phyloP scores from a whole-genome alignment of 2,329 filamentous ascomycete species.

The Alternaria ethzedia region DNA sequence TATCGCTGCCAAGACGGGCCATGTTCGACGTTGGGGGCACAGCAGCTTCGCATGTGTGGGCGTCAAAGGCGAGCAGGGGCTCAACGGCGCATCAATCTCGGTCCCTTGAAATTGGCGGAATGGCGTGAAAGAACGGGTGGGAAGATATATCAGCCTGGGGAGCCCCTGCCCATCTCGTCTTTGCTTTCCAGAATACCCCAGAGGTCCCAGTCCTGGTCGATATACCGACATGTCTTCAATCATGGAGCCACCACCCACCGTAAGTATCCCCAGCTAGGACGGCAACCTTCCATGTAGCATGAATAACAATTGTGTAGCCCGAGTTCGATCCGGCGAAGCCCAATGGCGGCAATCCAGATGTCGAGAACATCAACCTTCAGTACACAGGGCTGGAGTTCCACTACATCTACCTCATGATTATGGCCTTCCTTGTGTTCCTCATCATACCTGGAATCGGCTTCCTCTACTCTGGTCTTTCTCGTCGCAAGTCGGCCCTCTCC shows the following conservation, averaged over 20 bases:
- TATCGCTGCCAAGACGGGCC: slow-evolving; percentile 43
- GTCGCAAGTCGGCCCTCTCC: slow-evolving; percentile 66
- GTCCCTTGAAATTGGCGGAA: slow-evolving; percentile 17
- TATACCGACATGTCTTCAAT: slow-evolving; percentile 1
- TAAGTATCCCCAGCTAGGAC: slow-evolving; percentile 11
- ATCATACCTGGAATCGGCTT: slow-evolving; percentile 72
- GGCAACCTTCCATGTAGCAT: not conserved
- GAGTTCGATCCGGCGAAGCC: slow-evolving; percentile 53
- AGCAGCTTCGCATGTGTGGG: slow-evolving; percentile 20
- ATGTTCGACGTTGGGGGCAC: slow-evolving; percentile 25
- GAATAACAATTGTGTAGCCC: slow-evolving; percentile 34
- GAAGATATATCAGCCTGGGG: slow-evolving; percentile 25
- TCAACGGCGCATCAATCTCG: slow-evolving; percentile 9
- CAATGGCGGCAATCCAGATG: slow-evolving; percentile 61
- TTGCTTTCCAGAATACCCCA: slow-evolving; percentile 2
- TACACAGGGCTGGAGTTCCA: slow-evolving; percentile 66
- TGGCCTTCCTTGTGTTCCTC: slow-evolving; percentile 67
- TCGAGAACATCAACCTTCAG: slow-evolving; percentile 64
- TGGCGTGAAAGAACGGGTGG: not conserved
- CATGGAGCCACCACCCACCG: slow-evolving; percentile 25
- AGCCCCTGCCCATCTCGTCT: slow-evolving; percentile 18
- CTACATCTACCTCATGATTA: slow-evolving; percentile 66
- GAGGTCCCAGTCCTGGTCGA: slow-evolving; percentile 2
- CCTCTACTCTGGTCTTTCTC: slow-evolving; percentile 68
- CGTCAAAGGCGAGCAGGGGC: slow-evolving; percentile 17